phyloP scores from a whole-genome alignment of 768 basidiomycete genomes.

The Auricularia heimuer region DNA sequence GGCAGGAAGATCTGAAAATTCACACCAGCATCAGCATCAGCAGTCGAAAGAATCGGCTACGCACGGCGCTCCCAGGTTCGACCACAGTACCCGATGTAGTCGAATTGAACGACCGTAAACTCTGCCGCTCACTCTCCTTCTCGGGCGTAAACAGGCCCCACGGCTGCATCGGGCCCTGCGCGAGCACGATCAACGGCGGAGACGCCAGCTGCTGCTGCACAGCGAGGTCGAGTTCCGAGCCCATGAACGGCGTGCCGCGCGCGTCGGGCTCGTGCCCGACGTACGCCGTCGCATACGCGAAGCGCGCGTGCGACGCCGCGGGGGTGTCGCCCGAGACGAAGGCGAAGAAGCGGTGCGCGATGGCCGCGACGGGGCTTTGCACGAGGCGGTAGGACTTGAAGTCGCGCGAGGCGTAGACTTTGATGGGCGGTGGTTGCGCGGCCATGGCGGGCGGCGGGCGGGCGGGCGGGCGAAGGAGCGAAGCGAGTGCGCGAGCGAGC shows the following conservation, averaged over 20 bases:
- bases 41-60: too few species aligned
- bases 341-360: background rate
- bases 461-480: too few species aligned
- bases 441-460: too few species aligned
- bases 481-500: too few species aligned
- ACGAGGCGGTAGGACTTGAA: background rate
- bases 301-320: background rate
- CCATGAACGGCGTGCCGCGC: background rate
- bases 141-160: background rate
- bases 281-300: background rate
- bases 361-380: background rate
- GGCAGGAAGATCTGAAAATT: background rate
- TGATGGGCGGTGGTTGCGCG: background rate
- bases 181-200: background rate
- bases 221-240: background rate
- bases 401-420: conserved; percentile 1
- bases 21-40: background rate
- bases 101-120: background rate
- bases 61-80: background rate
- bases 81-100: background rate
- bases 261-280: background rate
- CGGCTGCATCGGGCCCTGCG: background rate
- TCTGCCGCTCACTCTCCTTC: background rate
- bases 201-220: background rate
- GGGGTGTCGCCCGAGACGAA: background rate